A percentile compares a stretch with the other conserved stretches of the same genome.
phyloP scores from a whole-genome alignment of 768 basidiomycete genomes.

The Floccularia luteovirens region DNA sequence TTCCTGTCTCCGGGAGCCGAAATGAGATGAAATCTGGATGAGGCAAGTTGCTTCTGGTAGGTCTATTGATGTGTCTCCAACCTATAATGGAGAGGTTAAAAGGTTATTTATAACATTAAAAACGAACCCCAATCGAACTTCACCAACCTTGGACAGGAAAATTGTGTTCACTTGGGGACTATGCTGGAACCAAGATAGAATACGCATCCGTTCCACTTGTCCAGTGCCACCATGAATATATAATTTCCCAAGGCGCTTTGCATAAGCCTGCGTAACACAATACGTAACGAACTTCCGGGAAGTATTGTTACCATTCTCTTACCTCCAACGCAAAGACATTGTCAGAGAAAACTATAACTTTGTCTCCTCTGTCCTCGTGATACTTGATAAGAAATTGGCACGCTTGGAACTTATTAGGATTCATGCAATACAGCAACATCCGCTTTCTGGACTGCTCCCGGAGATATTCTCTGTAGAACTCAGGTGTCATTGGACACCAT shows the following conservation, averaged over 20 bases:
- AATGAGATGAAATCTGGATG: slow-evolving; percentile 99
- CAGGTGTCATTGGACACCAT: slow-evolving; percentile 99
- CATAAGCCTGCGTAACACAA: slow-evolving; percentile 59
- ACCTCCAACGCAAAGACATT: slow-evolving; percentile 97
- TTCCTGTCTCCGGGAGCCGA: slow-evolving; percentile 96
- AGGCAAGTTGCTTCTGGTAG: slow-evolving; percentile 98
- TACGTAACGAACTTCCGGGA: slow-evolving; percentile 5
- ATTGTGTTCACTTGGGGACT: slow-evolving; percentile 96
- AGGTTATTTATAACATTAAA: not conserved
- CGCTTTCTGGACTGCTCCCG: slow-evolving; percentile 87
- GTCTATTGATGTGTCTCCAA: slow-evolving; percentile 98
- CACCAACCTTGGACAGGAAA: slow-evolving; percentile 97
- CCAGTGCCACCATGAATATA: slow-evolving; percentile 97
- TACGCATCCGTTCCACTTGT: slow-evolving; percentile 92
- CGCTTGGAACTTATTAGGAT: slow-evolving; percentile 98
- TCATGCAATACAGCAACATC: slow-evolving; percentile 98
- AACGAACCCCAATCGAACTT: no score
- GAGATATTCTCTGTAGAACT: slow-evolving; percentile 97
- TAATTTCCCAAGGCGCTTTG: slow-evolving; percentile 85
- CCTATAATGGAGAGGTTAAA: slow-evolving; percentile 31
- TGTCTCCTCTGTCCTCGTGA: slow-evolving; percentile 96
- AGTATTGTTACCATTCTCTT: slow-evolving; percentile 12
- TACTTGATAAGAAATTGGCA: slow-evolving; percentile 98
- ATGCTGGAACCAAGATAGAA: slow-evolving; percentile 93
- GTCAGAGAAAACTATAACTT: slow-evolving; percentile 98